Percentiles rank a stretch among this genome's conserved stretches.
These are phyloP conservation scores for Cordia subcordata DNA, from an alignment of 257 asterid species.

Conservation along the genomic window DNA sequence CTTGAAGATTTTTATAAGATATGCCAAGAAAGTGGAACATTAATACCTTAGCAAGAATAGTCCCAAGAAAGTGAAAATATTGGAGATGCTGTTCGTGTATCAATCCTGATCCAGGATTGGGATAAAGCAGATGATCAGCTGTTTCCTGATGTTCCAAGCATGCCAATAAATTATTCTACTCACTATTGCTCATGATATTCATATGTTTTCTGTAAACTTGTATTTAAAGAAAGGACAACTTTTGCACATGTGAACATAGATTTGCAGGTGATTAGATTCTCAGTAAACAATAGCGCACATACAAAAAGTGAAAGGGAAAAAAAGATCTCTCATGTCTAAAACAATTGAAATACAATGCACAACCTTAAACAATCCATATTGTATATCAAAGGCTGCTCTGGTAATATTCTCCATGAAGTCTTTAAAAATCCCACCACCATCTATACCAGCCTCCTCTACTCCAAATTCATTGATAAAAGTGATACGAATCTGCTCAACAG, in stretches of 20 bases:
- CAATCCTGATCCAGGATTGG: slow-evolving; percentile 95
- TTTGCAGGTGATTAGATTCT: neutral
- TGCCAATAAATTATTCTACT: too few species aligned
- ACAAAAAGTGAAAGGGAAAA: neutral
- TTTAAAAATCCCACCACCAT: slow-evolving; percentile 99
- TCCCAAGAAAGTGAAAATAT: slow-evolving; percentile 89
- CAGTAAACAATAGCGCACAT: neutral
- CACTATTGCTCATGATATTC: neutral
- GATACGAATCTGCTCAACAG: slow-evolving; percentile 68
- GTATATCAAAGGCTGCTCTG: slow-evolving; percentile 88
- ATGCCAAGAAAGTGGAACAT: neutral
- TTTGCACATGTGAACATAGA: too few species aligned
- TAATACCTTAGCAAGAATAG: slow-evolving; percentile 92
- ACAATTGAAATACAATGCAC: slow-evolving; percentile 8
- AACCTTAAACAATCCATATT: slow-evolving; percentile 98
- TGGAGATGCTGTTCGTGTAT: slow-evolving; percentile 89
- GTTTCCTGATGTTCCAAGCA: slow-evolving; percentile 66
- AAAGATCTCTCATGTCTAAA: neutral
- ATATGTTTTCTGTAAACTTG: neutral
- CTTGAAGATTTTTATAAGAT: neutral
- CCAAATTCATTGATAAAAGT: slow-evolving; percentile 90
- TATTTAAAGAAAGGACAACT: neutral
- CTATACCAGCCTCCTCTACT: slow-evolving; percentile 98
- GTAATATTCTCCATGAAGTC: slow-evolving; percentile 97
- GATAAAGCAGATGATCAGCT: slow-evolving; percentile 86